Evolutionary conservation across 2,329 filamentous ascomycete species (phyloP).

Genomic region (Knufia petricola): DNA sequence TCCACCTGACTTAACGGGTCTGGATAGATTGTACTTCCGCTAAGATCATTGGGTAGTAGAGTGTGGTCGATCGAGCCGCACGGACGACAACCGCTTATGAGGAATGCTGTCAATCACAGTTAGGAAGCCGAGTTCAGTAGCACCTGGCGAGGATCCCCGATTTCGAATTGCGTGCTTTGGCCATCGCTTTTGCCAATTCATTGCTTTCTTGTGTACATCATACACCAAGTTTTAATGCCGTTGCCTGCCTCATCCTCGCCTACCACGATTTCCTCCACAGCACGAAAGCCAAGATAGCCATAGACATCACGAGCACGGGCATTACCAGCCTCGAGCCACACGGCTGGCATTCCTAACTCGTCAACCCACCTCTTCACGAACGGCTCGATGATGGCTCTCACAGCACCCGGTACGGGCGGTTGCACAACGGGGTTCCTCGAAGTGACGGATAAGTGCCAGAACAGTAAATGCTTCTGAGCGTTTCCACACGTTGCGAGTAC

Average conservation of each 20-base stretch:
- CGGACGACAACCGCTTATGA: too few relatives aligned
- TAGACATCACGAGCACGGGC: conserved; percentile 17
- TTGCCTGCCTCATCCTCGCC: neutral
- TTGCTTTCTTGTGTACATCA: conserved; percentile 3
- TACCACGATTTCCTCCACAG: conserved; percentile 10
- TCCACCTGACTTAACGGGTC: too few relatives aligned
- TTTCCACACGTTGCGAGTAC: neutral
- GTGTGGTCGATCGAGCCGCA: too few relatives aligned
- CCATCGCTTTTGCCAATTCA: neutral
- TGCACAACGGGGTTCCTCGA: neutral
- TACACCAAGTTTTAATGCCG: conserved; percentile 3
- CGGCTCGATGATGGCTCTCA: conserved; percentile 16
- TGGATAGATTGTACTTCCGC: too few relatives aligned
- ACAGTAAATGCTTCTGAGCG: neutral
- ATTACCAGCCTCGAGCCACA: conserved; percentile 19
- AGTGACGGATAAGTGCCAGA: neutral
- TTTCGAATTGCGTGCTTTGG: neutral
- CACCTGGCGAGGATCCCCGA: too few relatives aligned
- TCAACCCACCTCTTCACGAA: conserved; percentile 15
- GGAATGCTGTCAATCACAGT: too few relatives aligned
- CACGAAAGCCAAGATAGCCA: conserved; percentile 15
- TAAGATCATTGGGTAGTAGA: too few relatives aligned
- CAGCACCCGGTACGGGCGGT: conserved; percentile 12
- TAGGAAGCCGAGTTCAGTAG: neutral
- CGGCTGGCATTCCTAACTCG: conserved; percentile 12